Conservation (phyloP, 1,284 basidiomycete genomes). For the Naganishia sp. region DNA sequence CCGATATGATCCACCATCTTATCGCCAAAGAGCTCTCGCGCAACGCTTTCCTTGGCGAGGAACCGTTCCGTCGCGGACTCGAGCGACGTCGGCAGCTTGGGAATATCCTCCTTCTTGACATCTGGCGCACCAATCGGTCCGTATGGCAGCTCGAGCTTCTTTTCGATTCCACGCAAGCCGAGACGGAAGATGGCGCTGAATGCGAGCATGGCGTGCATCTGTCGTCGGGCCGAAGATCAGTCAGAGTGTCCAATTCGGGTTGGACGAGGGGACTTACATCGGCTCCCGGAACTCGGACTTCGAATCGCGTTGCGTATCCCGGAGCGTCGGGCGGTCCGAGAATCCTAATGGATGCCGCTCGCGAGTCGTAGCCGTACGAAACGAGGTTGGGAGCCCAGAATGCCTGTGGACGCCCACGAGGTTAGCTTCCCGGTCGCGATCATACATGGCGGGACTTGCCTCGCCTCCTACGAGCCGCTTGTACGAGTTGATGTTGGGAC, state of each 20-base stretch:
- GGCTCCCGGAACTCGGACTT: conserved; percentile 91
- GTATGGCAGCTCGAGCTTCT: conserved; percentile 67
- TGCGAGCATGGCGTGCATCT: conserved; percentile 80
- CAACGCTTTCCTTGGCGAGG: conserved; percentile 74
- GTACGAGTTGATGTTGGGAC: conserved; percentile 95
- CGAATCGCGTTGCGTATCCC: conserved; percentile 77
- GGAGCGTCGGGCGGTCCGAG: conserved; percentile 84
- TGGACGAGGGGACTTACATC: conserved; percentile 63
- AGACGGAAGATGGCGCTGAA: conserved; percentile 82
- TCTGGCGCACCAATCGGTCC: conserved; percentile 63
- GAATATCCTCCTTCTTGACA: conserved; percentile 55
- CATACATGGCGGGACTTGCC: conserved; percentile 44
- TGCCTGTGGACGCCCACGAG: conserved; percentile 47
- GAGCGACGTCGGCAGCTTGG: conserved; percentile 73
- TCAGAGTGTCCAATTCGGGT: not conserved
- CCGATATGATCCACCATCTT: conserved; percentile 91
- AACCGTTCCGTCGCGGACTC: conserved; percentile 77
- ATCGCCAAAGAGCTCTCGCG: conserved; percentile 81
- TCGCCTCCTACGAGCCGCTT: conserved; percentile 94
- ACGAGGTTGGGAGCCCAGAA: conserved; percentile 94
- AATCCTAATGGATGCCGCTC: conserved; percentile 85
- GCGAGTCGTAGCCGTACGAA: conserved; percentile 88
- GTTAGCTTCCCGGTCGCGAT: not conserved
- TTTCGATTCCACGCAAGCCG: conserved; percentile 82
- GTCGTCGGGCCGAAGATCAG: not conserved